Base-by-base conservation (phyloP, 495 filamentous ascomycete genomes). In the Tuber magnatum region DNA sequence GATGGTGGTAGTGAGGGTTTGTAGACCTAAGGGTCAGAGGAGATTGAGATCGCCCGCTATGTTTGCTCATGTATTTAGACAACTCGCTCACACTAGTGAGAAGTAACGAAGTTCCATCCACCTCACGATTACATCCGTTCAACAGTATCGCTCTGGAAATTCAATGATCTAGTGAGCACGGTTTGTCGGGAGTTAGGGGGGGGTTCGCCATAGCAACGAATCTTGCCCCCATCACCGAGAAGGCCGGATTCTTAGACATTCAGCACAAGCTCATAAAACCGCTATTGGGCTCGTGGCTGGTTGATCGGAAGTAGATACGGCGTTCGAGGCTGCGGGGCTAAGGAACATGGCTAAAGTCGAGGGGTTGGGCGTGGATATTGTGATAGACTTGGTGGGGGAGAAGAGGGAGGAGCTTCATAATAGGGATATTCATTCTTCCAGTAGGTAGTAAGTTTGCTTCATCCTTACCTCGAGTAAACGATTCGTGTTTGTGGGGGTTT, bases 151-250 rank as follows among this genome's bases (percentile, higher is more conserved):
- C 41, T 75, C 12, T 72, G 69, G 69, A 51, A 61, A 38, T 78
- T 71, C 72, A 70, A 75, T 40, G 69, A 75, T 39, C 69, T 78
- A 3, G 51, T 77, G n/a, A 77, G 71, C 32, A 71, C 73, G 43
- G 72, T 65, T 35, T 68, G 72, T 18, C 35, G 2, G 3, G 56
- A 74, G 28, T 7, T 40, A 7, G 39, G 39, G 39, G 39, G 39
- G 39, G 39, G 39, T 40, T 40, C 39, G 7, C 39, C 39, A 40
- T 40, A 40, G 39, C 39, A 40, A 40, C 39, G 39, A 40, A 40
- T 40, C 39, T 40, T 40, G 39, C 39, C 39, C 39, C 40, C 74
- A 65, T 41, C n/a, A 43, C 43, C 10, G 69, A 75, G 40, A 46
- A 51, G 22, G 42, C 74, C 6, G 74, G 74, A 7, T 75, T 72